Conservation (phyloP, 1,284 basidiomycete species). For the Rhodotorula sp. region DNA sequence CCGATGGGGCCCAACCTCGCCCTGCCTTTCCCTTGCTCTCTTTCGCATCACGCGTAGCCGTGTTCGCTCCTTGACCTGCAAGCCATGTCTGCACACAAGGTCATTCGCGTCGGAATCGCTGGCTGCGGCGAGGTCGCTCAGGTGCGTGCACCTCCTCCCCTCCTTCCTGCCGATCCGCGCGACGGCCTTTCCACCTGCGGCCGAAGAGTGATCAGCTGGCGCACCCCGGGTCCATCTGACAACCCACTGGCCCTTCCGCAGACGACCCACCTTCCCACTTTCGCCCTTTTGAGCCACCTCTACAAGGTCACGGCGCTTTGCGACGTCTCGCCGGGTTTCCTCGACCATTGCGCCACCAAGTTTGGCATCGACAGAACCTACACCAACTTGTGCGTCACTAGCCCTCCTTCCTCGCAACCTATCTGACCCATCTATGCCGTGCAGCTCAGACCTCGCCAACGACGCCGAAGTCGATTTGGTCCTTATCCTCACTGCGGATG, state of each 20-base stretch:
- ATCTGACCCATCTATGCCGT: not conserved
- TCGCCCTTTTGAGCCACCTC: slow-evolving; percentile 43
- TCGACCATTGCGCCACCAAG: slow-evolving; percentile 48
- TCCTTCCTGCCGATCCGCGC: no score
- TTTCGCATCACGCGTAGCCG: no score
- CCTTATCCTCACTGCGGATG: slow-evolving; percentile 46
- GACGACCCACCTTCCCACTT: slow-evolving; percentile 46
- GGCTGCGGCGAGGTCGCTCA: slow-evolving; percentile 49
- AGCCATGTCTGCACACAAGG: no score
- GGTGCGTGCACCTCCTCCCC: slow-evolving; percentile 11
- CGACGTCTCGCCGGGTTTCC: slow-evolving; percentile 47
- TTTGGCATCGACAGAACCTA: slow-evolving; percentile 47
- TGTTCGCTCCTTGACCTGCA: no score
- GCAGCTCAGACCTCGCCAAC: slow-evolving; percentile 45
- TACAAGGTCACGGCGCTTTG: slow-evolving; percentile 50
- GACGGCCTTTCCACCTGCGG: no score
- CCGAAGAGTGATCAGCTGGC: no score
- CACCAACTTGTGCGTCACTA: slow-evolving; percentile 14
- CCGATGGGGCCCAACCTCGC: no score
- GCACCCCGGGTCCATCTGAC: no score
- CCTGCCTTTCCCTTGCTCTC: no score
- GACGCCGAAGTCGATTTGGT: slow-evolving; percentile 49
- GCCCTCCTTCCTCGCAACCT: not conserved
- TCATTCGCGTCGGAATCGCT: slow-evolving; percentile 44
- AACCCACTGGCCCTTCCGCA: not conserved